phyloP scores from a whole-genome alignment of 805 yeast genomes.

The Candida wancherniae region DNA sequence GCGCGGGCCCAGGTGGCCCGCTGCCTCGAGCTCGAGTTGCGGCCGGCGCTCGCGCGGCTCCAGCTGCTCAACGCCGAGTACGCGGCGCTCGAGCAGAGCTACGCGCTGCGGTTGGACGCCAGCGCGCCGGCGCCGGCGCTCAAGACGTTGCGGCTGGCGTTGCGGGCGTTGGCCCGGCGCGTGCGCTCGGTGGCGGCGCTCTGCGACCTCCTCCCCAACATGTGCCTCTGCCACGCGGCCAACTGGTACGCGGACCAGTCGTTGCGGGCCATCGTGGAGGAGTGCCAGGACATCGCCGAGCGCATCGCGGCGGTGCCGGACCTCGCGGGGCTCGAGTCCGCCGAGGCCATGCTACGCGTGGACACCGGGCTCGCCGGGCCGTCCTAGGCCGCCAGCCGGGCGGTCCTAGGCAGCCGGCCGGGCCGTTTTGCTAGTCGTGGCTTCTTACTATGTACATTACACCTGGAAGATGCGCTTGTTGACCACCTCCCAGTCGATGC shows the following conservation, averaged over 20 bases:
- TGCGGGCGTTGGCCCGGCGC: constrained; percentile 5
- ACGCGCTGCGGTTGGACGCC: constrained; percentile 5
- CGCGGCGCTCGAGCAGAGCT: constrained; percentile 12
- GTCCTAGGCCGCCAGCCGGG: too few species aligned
- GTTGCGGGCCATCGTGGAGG: constrained; percentile 23
- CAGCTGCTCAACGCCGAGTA: constrained; percentile 13
- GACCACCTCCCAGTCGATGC: constrained; percentile 80
- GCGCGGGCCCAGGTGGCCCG: constrained; percentile 17
- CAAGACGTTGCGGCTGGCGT: constrained; percentile 15
- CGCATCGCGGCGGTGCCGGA: constrained; percentile 17
- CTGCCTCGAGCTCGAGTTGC: constrained; percentile 1
- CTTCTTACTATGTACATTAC: constrained; percentile 14
- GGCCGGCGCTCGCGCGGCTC: constrained; percentile 8
- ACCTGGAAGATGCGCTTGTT: constrained; percentile 46
- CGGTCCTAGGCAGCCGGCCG: too few species aligned
- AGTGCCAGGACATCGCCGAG: constrained; percentile 23
- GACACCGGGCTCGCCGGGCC: too few species aligned
- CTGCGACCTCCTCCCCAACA: constrained; percentile 28
- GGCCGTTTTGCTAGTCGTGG: too few species aligned
- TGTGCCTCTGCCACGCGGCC: constrained; percentile 30
- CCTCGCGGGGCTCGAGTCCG: too few species aligned
- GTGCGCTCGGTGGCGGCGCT: constrained; percentile 11
- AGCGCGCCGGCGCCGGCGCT: constrained; percentile 9
- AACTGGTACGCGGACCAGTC: constrained; percentile 34
- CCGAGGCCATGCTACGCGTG: too few species aligned